phyloP scores from a whole-genome alignment of 495 filamentous ascomycete genomes.

The Apodospora peruviana region DNA sequence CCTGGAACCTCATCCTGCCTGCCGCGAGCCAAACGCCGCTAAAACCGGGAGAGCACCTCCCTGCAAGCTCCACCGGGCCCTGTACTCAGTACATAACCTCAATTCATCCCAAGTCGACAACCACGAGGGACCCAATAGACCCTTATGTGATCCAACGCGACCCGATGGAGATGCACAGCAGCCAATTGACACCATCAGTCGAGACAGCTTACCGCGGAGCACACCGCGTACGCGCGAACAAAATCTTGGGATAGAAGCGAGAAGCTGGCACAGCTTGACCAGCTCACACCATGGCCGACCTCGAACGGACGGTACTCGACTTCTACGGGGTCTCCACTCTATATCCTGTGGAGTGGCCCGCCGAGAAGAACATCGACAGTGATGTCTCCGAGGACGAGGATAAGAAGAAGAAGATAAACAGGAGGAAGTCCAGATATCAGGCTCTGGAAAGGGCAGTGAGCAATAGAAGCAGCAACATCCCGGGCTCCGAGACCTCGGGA shows the following conservation, averaged over 20 bases:
- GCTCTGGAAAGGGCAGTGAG: slow-evolving; percentile 71
- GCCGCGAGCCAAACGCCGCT: not conserved
- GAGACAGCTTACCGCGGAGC: no score
- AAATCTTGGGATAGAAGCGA: not conserved
- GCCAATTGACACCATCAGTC: no score
- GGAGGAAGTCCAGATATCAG: slow-evolving; percentile 74
- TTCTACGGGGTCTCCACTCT: slow-evolving; percentile 82
- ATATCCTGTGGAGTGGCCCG: slow-evolving; percentile 81
- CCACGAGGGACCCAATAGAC: no score
- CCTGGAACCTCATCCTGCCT: no score
- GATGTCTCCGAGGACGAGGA: slow-evolving; percentile 64
- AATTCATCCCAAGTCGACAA: no score
- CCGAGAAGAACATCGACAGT: slow-evolving; percentile 64
- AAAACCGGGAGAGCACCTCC: not conserved
- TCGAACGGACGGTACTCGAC: slow-evolving; percentile 70
- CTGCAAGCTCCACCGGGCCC: not conserved
- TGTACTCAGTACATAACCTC: not conserved
- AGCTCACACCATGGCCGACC: slow-evolving; percentile 44
- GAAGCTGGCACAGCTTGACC: not conserved
- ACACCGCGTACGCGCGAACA: no score
- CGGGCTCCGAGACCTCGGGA: slow-evolving; percentile 62
- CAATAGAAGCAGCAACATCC: slow-evolving; percentile 56
- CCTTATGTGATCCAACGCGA: no score
- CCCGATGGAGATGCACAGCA: no score
- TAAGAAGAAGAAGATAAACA: slow-evolving; percentile 43